Percentiles rank a stretch among this genome's conserved stretches.
phyloP scores from a whole-genome alignment of 768 basidiomycete species.

The Kwoniella heveanensis region DNA sequence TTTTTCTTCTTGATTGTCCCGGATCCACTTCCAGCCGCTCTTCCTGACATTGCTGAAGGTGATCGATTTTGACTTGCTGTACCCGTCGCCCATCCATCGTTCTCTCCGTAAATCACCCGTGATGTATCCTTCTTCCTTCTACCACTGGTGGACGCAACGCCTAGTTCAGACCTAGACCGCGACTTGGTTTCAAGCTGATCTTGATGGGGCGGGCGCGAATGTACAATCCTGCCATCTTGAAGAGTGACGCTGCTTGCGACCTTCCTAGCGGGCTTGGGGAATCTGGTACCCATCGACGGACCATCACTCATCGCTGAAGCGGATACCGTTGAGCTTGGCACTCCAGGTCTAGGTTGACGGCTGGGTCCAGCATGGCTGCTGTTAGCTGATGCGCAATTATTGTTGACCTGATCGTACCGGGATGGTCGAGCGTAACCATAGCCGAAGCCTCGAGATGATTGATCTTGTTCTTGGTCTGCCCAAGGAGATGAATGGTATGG shows the following conservation, averaged over 20 bases:
- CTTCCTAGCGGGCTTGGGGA: constrained; percentile 40
- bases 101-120: constrained; percentile 2
- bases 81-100: constrained; percentile 4
- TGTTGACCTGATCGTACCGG: constrained; percentile 16
- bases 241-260: constrained; percentile 32
- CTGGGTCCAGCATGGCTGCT: constrained; percentile 33
- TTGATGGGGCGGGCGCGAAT: constrained; percentile 3
- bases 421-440: constrained; percentile 13
- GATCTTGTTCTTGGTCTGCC: constrained; percentile 30
- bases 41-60: neutral
- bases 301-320: constrained; percentile 13
- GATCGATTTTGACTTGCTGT: neutral
- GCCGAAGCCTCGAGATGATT: neutral
- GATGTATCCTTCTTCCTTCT: constrained; percentile 9
- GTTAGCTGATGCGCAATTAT: neutral
- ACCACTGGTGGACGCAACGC: neutral
- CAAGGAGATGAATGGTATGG: constrained; percentile 43
- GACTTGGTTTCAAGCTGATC: neutral
- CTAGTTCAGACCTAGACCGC: neutral
- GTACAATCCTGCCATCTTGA: constrained; percentile 22
- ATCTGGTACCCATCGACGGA: constrained; percentile 26
- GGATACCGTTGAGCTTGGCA: constrained; percentile 14
- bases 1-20: constrained; percentile 41
- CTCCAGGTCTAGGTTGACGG: constrained; percentile 10
- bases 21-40: constrained; percentile 1